A percentile compares a stretch with the other conserved stretches of the same genome.
These are phyloP conservation scores for Trametes versicolor DNA, from an alignment of 1,284 basidiomycete genomes.

Conservation along the genomic window DNA sequence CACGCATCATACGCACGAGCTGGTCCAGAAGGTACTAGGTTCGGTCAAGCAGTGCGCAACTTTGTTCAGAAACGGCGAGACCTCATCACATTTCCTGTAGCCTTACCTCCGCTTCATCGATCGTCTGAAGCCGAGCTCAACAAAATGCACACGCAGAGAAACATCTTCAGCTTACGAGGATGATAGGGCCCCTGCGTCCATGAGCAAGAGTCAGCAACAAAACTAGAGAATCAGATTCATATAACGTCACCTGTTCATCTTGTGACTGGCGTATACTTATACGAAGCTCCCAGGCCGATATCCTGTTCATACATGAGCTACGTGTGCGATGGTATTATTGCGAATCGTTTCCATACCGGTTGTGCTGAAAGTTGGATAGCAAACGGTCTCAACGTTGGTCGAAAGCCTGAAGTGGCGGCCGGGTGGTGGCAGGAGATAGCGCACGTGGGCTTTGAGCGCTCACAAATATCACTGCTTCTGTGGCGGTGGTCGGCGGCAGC, in stretches of 20 bases:
- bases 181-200: constrained; percentile 20
- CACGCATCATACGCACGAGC: constrained; percentile 31
- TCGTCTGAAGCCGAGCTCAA: constrained; percentile 34
- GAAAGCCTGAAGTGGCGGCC: too few relatives aligned
- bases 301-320: too few relatives aligned
- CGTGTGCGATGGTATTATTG: too few relatives aligned
- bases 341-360: too few relatives aligned
- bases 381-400: too few relatives aligned
- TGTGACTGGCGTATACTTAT: not conserved
- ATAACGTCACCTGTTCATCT: constrained; percentile 2
- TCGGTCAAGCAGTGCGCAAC: not conserved
- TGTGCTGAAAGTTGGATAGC: too few relatives aligned
- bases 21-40: constrained; percentile 45
- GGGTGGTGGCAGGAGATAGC: too few relatives aligned
- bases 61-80: not conserved
- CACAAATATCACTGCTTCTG: too few relatives aligned
- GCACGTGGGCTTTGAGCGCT: too few relatives aligned
- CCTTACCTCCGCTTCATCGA: constrained; percentile 44
- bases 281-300: not conserved
- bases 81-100: not conserved
- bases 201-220: not conserved
- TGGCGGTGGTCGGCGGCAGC: too few relatives aligned
- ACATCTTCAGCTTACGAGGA: constrained; percentile 14
- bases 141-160: not conserved
- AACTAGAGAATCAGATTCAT: not conserved